Base-by-base conservation (phyloP, 108 stramenopile genomes). In the Nannochloropsis gaditana region DNA sequence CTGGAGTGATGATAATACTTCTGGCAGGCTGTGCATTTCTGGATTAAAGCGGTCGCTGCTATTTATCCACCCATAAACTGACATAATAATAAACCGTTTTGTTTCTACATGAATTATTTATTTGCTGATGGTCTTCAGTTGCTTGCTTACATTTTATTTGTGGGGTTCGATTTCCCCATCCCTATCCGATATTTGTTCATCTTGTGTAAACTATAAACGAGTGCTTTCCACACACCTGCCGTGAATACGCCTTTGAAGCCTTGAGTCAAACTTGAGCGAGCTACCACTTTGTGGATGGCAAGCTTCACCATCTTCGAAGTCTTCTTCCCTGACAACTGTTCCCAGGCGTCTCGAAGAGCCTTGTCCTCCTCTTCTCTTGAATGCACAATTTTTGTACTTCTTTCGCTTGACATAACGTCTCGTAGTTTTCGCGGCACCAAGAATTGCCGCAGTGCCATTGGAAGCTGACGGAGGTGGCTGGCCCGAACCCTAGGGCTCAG, bases 181-280 rank as follows among this genome's bases (percentile, higher is more conserved):
- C 59, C 59, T 8, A 73, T 2, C n/a, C 59, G 59, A n/a, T 73
- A 73, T 73, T 73, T 73, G 59, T 73, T 82, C 10, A 90, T 85
- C 80, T 90, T 90, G 41, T 83, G 42, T 11, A 83, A 10, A 11
- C 85, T 44, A 45, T 90, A 90, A 11, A 85, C 15, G 45, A 84
- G 80, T 9, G 89, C 85, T 11, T 90, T 90, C 10, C 85, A 43
- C n/a, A 90, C 80, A 19, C 90, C 90, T n/a, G 87, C 89, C 21
- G 89, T 88, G n/a, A 90, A 44, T 21, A 90, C 44, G 17, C 90
- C 90, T 45, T 90, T 90, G 0, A 81, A 80, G n/a, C 84, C 87
- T 81, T 90, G 90, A 44, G 84, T 81, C 44, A 85, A 44, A 84
- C 87, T 88, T n/a, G 87, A 89, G 9, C 87, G 81, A 21, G 87